phyloP scores from a whole-genome alignment of 1,284 basidiomycete genomes.

The Mycena sp. region DNA sequence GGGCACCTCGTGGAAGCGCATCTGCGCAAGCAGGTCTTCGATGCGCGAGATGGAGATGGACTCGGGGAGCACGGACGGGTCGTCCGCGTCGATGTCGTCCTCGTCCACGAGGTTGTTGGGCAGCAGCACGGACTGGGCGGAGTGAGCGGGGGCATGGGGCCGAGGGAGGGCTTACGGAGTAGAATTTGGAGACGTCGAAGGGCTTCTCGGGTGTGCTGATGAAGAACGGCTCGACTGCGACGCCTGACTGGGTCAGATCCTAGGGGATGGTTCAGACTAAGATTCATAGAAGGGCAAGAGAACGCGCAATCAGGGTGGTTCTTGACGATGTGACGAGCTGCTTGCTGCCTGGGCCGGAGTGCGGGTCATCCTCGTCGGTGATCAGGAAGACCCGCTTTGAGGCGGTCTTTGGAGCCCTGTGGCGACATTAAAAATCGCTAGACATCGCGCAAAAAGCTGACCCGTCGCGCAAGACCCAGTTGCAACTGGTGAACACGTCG shows the following conservation, averaged over 20 bases:
- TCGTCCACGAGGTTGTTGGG: conserved; percentile 56
- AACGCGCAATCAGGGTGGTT: conserved; percentile 71
- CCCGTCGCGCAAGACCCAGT: conserved; percentile 89
- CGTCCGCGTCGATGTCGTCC: conserved; percentile 56
- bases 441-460: conserved; percentile 45
- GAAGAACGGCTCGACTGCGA: conserved; percentile 92
- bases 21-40: conserved; percentile 83
- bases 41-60: conserved; percentile 77
- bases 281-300: neutral
- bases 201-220: conserved; percentile 76
- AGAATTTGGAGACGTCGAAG: conserved; percentile 86
- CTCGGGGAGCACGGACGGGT: conserved; percentile 63
- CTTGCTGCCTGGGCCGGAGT: conserved; percentile 55
- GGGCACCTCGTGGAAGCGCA: conserved; percentile 86
- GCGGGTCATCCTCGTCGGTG: conserved; percentile 86
- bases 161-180: conserved; percentile 67
- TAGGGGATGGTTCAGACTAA: conserved; percentile 42
- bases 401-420: conserved; percentile 84
- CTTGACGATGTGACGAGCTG: conserved; percentile 72
- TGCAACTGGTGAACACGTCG: conserved; percentile 88
- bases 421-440: conserved; percentile 6
- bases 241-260: conserved; percentile 87
- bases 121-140: conserved; percentile 66
- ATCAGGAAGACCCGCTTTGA: conserved; percentile 93
- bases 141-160: conserved; percentile 9